A percentile compares a stretch with the other conserved stretches of the same genome.
These are phyloP conservation scores for Aspergillus pseudonomiae DNA, from an alignment of 2,329 filamentous ascomycete genomes.

Conservation along the genomic window DNA sequence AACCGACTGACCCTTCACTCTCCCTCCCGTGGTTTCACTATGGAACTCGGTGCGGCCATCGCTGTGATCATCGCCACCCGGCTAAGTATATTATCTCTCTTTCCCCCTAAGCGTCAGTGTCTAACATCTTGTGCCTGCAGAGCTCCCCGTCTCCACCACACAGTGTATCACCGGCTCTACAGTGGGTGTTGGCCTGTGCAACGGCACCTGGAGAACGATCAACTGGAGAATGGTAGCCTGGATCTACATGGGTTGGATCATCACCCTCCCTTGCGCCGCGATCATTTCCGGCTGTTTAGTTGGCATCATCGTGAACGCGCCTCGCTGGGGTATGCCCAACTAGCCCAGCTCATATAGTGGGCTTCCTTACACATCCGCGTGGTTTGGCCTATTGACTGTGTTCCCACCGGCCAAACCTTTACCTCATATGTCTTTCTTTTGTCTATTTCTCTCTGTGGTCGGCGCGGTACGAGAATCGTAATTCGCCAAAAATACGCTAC, in stretches of 20 bases:
- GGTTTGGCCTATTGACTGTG: too few relatives aligned
- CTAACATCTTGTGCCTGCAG: not conserved
- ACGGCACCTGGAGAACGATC: conserved; percentile 23
- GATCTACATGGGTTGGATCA: conserved; percentile 25
- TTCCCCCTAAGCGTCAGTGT: too few relatives aligned
- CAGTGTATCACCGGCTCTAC: conserved; percentile 24
- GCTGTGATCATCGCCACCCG: conserved; percentile 21
- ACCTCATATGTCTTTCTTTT: too few relatives aligned
- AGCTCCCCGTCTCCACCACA: conserved; percentile 23
- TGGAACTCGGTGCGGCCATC: conserved; percentile 23
- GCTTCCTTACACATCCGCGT: too few relatives aligned
- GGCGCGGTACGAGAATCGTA: too few relatives aligned
- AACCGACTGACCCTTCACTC: conserved; percentile 23
- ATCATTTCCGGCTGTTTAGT: conserved; percentile 20
- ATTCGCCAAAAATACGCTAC: too few relatives aligned
- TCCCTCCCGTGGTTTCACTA: conserved; percentile 22
- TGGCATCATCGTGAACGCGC: conserved; percentile 23
- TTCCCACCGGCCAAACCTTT: too few relatives aligned
- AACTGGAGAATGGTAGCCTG: conserved; percentile 25
- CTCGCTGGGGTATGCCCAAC: conserved; percentile 16
- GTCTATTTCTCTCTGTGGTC: too few relatives aligned
- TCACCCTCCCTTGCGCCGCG: conserved; percentile 20
- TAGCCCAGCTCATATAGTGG: too few relatives aligned
- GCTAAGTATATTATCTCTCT: conserved; percentile 14
- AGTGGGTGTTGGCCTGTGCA: conserved; percentile 23